Evolutionary conservation across 768 basidiomycete species (phyloP).

Genomic region (Russula virescens): DNA sequence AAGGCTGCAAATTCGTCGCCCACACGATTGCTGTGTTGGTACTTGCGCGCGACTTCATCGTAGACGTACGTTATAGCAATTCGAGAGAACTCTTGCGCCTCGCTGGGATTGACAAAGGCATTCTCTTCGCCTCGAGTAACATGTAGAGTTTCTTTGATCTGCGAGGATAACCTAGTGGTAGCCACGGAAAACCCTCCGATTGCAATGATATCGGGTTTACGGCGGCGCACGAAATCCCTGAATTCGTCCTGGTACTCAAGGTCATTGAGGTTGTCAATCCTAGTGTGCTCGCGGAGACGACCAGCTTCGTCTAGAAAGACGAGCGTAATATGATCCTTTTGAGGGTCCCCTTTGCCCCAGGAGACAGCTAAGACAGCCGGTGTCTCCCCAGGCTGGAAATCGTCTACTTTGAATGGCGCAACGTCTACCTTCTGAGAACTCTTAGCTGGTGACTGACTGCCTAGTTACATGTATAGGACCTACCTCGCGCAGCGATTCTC

Average conservation of each 20-base stretch:
- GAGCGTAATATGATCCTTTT: constrained; percentile 80
- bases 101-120: constrained; percentile 11
- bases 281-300: constrained; percentile 82
- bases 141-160: constrained; percentile 53
- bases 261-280: constrained; percentile 82
- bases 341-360: constrained; percentile 93
- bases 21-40: constrained; percentile 85
- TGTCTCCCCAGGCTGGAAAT: constrained; percentile 63
- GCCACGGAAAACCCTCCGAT: constrained; percentile 85
- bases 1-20: constrained; percentile 76
- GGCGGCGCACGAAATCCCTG: constrained; percentile 70
- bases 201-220: constrained; percentile 83
- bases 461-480: constrained; percentile 27
- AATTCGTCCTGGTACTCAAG: constrained; percentile 65
- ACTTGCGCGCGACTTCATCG: constrained; percentile 91
- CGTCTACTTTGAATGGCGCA: constrained; percentile 59
- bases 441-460: constrained; percentile 2
- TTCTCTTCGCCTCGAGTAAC: constrained; percentile 12
- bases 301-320: constrained; percentile 87
- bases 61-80: constrained; percentile 77
- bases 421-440: constrained; percentile 68
- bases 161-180: constrained; percentile 62
- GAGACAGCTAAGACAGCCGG: constrained; percentile 84
- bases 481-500: constrained; percentile 64
- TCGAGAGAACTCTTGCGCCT: constrained; percentile 38